These are phyloP conservation scores for Starmerella riodocensis DNA, from an alignment of 805 yeast species.

Conservation along the genomic window DNA sequence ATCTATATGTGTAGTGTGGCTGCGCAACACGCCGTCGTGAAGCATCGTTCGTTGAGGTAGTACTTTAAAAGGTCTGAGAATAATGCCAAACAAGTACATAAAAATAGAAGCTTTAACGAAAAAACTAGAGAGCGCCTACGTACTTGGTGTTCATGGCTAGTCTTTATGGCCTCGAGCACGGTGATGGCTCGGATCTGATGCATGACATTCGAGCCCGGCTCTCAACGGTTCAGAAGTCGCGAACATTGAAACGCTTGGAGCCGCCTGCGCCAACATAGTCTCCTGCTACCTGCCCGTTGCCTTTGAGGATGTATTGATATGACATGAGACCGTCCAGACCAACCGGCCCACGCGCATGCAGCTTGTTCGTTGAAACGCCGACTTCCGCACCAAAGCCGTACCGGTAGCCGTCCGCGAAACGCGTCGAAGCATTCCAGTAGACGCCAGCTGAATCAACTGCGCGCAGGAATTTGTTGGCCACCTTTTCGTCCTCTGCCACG, in stretches of 20 bases:
- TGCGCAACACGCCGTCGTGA: too few species aligned
- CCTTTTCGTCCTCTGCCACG: slow-evolving; percentile 56
- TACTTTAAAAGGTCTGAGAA: too few species aligned
- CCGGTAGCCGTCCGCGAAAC: slow-evolving; percentile 97
- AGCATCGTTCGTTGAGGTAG: too few species aligned
- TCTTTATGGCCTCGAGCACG: too few species aligned
- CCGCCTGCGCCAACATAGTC: slow-evolving; percentile 95
- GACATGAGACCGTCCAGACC: slow-evolving; percentile 94
- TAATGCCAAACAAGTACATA: too few species aligned
- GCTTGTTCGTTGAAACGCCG: slow-evolving; percentile 91
- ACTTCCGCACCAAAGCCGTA: slow-evolving; percentile 99
- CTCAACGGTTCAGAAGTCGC: slow-evolving; percentile 10
- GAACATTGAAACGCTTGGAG: slow-evolving; percentile 55
- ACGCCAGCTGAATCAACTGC: slow-evolving; percentile 93
- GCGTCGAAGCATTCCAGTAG: slow-evolving; percentile 92
- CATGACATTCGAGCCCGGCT: too few species aligned
- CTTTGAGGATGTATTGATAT: slow-evolving; percentile 85
- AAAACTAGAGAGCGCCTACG: too few species aligned
- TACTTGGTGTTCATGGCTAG: too few species aligned
- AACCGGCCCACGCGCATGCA: slow-evolving; percentile 97
- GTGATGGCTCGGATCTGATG: too few species aligned
- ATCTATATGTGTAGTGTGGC: too few species aligned
- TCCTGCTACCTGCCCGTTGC: slow-evolving; percentile 83
- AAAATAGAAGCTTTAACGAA: too few species aligned
- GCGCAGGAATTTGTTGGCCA: slow-evolving; percentile 65